Percentiles rank a stretch among this genome's conserved stretches.
These are phyloP conservation scores for Celoporthe dispersa DNA, from an alignment of 2,329 filamentous ascomycete species.

Conservation along the genomic window DNA sequence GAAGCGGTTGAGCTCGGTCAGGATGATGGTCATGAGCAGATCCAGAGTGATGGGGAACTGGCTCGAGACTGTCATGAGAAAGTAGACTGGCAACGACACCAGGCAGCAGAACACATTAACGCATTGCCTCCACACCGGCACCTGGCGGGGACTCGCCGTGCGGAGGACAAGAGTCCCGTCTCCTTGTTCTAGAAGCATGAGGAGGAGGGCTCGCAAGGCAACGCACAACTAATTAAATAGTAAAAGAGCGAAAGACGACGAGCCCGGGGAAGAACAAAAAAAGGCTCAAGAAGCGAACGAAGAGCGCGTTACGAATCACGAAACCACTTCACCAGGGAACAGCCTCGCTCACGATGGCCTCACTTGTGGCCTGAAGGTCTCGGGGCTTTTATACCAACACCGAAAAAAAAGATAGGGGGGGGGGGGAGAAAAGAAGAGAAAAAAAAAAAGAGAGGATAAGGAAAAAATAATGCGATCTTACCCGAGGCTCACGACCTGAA, in stretches of 20 bases:
- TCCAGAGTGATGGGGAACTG: constrained; percentile 36
- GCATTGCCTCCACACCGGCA: constrained; percentile 34
- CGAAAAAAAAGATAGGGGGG: no score
- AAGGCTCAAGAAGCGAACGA: neutral
- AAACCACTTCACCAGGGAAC: neutral
- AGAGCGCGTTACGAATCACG: neutral
- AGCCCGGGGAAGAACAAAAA: neutral
- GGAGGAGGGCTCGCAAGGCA: neutral
- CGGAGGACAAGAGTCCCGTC: neutral
- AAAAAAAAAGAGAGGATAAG: neutral
- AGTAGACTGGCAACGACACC: constrained; percentile 34
- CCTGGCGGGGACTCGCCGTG: constrained; percentile 30
- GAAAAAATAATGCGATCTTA: neutral
- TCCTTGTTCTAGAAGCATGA: constrained; percentile 9
- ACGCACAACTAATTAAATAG: neutral
- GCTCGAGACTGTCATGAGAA: constrained; percentile 33
- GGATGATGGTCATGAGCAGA: constrained; percentile 35
- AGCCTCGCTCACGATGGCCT: neutral
- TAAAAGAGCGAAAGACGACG: neutral
- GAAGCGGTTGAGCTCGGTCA: constrained; percentile 36
- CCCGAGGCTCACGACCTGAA: neutral
- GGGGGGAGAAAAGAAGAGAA: no score
- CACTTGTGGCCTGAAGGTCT: neutral
- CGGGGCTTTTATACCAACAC: neutral
- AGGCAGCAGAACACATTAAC: constrained; percentile 37